Evolutionary conservation across 2,329 filamentous ascomycete species (phyloP), one percentile per base, ranked within the genome.

Genomic region (Myriosclerotinia curreyana): DNA sequence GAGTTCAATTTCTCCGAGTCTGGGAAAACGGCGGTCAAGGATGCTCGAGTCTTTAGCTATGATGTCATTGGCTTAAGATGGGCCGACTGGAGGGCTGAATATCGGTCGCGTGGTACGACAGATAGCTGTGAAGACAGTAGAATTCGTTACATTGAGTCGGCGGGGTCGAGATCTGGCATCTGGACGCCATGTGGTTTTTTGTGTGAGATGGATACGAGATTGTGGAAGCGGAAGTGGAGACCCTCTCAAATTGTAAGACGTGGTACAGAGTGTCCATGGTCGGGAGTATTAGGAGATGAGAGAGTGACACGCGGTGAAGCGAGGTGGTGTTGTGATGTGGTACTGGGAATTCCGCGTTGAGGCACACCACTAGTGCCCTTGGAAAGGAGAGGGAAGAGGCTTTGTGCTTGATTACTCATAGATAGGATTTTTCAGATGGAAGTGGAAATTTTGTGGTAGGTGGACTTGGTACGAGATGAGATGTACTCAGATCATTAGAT

Each of bases 401-500:
- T 46, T 58, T 48, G 9, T 14, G 7, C 28, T 34, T 7, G 42
- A 40, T 48, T 58, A 58, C 54, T 36, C 42, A 22, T 46, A 22
- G 42, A 3, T 36, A 20, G 40, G 42, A 17, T 17, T 36, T 58
- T 58, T 36, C 42, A 40, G 54, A 36, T 48, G 6, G 20, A 12
- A 36, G 28, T 58, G 54, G 40, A 58, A 28, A 36, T 48, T 48
- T 46, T 14, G 42, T 58, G 42, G n/a, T 15, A 22, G 28, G 20
- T 48, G 40, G n/a, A 17, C 12, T 46, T 34, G 42, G 54, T 58
- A 14, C 28, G 40, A 58, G 54, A 58, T 58, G 42, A 48, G 54
- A 58, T 58, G 54, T 58, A 48, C 54, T 58, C 28, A 48, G 42
- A 58, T 58, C 54, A 48, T 54, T 36, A 53, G 48, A 61, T 61